A percentile compares a stretch with the other conserved stretches of the same genome.
Evolutionary conservation across 768 basidiomycete species (phyloP).

Genomic region (Macrolepiota fuliginosa): DNA sequence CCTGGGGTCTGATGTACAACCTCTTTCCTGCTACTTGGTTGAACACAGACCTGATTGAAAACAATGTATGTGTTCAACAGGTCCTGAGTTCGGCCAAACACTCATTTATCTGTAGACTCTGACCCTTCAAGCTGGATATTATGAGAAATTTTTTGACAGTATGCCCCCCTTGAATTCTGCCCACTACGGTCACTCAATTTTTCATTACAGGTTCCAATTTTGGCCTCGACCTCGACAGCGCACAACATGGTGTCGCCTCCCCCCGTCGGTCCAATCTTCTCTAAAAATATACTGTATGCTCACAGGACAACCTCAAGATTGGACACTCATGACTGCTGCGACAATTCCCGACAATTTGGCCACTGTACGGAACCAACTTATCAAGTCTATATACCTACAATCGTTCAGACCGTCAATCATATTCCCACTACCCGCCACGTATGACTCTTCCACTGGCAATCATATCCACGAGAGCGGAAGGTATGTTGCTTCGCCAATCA

Average conservation of each 20-base stretch:
- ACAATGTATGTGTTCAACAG: slow-evolving; percentile 9
- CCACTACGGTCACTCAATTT: neutral
- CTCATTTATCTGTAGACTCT: neutral
- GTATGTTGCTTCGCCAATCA: neutral
- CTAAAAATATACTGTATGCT: neutral
- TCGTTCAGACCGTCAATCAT: slow-evolving; percentile 18
- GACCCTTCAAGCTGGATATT: slow-evolving; percentile 16
- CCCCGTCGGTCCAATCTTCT: slow-evolving; percentile 18
- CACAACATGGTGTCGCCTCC: slow-evolving; percentile 13
- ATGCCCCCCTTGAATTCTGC: neutral
- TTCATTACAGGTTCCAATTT: neutral
- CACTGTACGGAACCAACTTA: slow-evolving; percentile 35
- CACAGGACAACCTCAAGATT: slow-evolving; percentile 28
- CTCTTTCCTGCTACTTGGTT: slow-evolving; percentile 49
- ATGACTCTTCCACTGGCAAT: slow-evolving; percentile 20
- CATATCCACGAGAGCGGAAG: slow-evolving; percentile 12
- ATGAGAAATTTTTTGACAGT: slow-evolving; percentile 4
- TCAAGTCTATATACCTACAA: slow-evolving; percentile 25
- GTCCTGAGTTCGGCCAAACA: slow-evolving; percentile 9
- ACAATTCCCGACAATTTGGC: slow-evolving; percentile 27
- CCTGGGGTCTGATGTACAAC: slow-evolving; percentile 51
- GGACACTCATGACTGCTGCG: slow-evolving; percentile 49
- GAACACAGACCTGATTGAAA: slow-evolving; percentile 32
- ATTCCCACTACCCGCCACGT: slow-evolving; percentile 24
- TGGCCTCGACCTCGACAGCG: slow-evolving; percentile 21